Conservation (phyloP, 768 basidiomycete genomes). For the Cystobasidiopsis lactophilus region DNA sequence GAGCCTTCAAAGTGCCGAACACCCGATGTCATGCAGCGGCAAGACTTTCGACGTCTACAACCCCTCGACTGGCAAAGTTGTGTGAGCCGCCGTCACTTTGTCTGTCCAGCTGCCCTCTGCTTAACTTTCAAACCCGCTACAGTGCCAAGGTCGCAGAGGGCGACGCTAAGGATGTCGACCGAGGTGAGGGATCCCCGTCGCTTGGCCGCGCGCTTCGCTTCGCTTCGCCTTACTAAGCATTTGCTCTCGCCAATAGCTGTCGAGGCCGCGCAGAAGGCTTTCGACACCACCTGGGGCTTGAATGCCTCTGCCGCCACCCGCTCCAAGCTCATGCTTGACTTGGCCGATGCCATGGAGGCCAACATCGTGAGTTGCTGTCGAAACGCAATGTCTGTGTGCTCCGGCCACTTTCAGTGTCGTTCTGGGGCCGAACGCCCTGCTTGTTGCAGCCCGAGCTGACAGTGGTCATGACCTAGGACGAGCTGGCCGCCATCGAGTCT, state of each 20-base stretch:
- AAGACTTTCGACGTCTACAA: constrained; percentile 21
- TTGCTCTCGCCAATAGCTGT: constrained; percentile 5
- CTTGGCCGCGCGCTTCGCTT: too few relatives aligned
- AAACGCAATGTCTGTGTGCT: too few relatives aligned
- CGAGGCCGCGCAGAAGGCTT: constrained; percentile 39
- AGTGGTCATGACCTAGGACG: constrained; percentile 1
- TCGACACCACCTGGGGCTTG: constrained; percentile 47
- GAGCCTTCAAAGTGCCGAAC: constrained; percentile 35
- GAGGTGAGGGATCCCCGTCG: too few relatives aligned
- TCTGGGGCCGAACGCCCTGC: too few relatives aligned
- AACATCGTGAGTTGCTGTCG: constrained; percentile 36
- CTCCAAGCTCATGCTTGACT: constrained; percentile 36
- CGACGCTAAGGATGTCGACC: constrained; percentile 43
- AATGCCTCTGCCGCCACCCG: constrained; percentile 36
- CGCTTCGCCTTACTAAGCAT: too few relatives aligned
- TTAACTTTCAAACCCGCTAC: too few relatives aligned
- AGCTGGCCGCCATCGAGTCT: constrained; percentile 14
- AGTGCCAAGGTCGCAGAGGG: constrained; percentile 25
- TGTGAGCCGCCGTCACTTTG: constrained; percentile 15
- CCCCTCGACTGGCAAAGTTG: constrained; percentile 40
- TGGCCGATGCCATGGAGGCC: constrained; percentile 42
- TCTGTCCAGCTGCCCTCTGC: too few relatives aligned
- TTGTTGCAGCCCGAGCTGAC: background rate
- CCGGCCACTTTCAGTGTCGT: too few relatives aligned
- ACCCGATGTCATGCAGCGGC: constrained; percentile 20